phyloP scores from a whole-genome alignment of 2,329 filamentous ascomycete genomes.

The Lasiodiplodia gonubiensis region DNA sequence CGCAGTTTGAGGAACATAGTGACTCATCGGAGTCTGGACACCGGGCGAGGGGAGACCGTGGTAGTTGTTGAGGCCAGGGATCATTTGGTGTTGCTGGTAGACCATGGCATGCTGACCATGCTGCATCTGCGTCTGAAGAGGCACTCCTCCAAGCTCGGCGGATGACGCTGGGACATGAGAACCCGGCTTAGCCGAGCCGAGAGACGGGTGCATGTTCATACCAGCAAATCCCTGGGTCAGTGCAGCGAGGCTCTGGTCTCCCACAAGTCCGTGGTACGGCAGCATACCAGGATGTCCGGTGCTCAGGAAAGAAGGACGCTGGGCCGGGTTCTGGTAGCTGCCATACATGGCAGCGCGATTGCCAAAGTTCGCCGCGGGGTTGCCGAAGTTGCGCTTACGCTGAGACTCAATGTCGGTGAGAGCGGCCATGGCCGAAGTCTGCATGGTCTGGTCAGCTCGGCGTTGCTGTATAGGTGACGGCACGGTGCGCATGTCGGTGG shows the following conservation, averaged over 20 bases:
- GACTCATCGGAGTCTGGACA: slow-evolving; percentile 54
- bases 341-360: slow-evolving; percentile 25
- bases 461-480: not conserved
- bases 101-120: slow-evolving; percentile 48
- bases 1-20: slow-evolving; percentile 51
- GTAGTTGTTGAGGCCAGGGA: slow-evolving; percentile 38
- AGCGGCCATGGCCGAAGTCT: slow-evolving; percentile 24
- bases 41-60: slow-evolving; percentile 44
- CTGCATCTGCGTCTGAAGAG: slow-evolving; percentile 33
- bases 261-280: slow-evolving; percentile 25
- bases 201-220: slow-evolving; percentile 31
- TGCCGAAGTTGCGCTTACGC: slow-evolving; percentile 29
- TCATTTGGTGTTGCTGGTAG: slow-evolving; percentile 45
- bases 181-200: slow-evolving; percentile 41
- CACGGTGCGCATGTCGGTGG: not conserved
- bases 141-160: slow-evolving; percentile 43
- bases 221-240: slow-evolving; percentile 29
- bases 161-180: slow-evolving; percentile 42
- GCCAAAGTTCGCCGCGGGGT: slow-evolving; percentile 24
- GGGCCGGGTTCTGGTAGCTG: slow-evolving; percentile 23
- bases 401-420: slow-evolving; percentile 28
- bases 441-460: not conserved
- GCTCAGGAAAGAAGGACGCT: slow-evolving; percentile 23
- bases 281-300: slow-evolving; percentile 28
- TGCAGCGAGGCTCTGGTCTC: slow-evolving; percentile 28